A percentile compares a stretch with the other conserved stretches of the same genome.
phyloP scores from a whole-genome alignment of 1,284 basidiomycete species.

The Ceratorhiza oryzae-sativae region DNA sequence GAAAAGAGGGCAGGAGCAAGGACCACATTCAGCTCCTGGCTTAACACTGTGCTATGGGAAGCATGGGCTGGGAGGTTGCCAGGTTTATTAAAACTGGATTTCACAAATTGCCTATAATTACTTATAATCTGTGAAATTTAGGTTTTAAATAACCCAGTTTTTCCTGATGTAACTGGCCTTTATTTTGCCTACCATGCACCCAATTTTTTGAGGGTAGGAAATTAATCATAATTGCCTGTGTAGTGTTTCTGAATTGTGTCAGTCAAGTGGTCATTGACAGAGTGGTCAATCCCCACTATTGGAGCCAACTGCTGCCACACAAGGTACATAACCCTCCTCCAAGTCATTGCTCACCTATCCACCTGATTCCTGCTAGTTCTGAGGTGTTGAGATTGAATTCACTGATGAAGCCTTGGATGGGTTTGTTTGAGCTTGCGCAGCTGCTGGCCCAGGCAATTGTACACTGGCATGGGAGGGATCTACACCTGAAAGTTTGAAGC shows the following conservation, averaged over 20 bases:
- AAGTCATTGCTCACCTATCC: neutral
- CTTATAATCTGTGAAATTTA: too few species aligned
- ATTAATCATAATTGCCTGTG: neutral
- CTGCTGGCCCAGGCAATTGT: conserved; percentile 28
- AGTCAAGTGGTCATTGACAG: conserved; percentile 41
- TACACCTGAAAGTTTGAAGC: neutral
- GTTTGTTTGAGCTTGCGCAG: conserved; percentile 29
- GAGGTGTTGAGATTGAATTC: neutral
- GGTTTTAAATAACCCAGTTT: too few species aligned
- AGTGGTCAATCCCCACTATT: conserved; percentile 36
- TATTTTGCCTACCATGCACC: conserved; percentile 40
- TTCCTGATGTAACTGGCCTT: conserved; percentile 40
- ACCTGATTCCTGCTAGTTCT: neutral
- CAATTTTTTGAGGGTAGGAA: neutral
- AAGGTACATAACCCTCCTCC: conserved; percentile 6
- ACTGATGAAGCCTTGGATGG: conserved; percentile 24
- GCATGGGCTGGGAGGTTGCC: too few species aligned
- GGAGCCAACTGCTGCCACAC: neutral
- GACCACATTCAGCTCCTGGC: too few species aligned
- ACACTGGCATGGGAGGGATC: conserved; percentile 16
- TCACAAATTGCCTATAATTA: too few species aligned
- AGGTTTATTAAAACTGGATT: too few species aligned
- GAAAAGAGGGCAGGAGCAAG: too few species aligned
- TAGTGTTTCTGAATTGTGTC: conserved; percentile 41
- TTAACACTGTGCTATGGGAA: too few species aligned